Evolutionary conservation across 2,329 filamentous ascomycete genomes (phyloP).

Genomic region (Calonectria crousiana): DNA sequence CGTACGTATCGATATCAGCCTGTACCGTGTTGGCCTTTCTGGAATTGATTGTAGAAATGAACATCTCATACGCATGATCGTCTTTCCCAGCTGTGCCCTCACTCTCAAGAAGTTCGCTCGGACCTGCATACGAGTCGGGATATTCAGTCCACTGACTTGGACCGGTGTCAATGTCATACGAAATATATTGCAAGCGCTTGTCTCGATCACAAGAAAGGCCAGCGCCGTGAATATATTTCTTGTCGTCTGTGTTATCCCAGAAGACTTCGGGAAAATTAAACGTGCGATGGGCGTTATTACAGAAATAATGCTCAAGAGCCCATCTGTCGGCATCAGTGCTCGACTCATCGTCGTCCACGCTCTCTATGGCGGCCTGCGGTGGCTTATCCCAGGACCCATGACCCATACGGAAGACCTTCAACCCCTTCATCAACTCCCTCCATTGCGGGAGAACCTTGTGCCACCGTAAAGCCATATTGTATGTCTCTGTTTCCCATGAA

Average conservation of each 20-base stretch:
- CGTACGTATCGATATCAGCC: too few species aligned
- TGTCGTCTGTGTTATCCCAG: background rate
- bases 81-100: background rate
- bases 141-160: background rate
- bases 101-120: background rate
- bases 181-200: background rate
- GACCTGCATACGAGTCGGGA: fast-evolving
- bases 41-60: background rate
- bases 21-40: background rate
- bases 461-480: slow-evolving; percentile 23
- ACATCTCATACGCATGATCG: background rate
- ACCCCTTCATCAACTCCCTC: slow-evolving; percentile 17
- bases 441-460: slow-evolving; percentile 21
- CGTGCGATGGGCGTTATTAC: background rate
- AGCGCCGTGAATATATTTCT: background rate
- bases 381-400: background rate
- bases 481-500: background rate
- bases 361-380: background rate
- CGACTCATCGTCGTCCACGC: background rate
- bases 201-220: background rate
- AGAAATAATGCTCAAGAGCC: background rate
- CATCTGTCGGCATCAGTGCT: background rate
- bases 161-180: background rate
- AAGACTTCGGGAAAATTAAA: background rate
- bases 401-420: slow-evolving; percentile 26